Evolutionary conservation across 2,329 filamentous ascomycete species (phyloP).

Genomic region (Trichophyton rubrum): DNA sequence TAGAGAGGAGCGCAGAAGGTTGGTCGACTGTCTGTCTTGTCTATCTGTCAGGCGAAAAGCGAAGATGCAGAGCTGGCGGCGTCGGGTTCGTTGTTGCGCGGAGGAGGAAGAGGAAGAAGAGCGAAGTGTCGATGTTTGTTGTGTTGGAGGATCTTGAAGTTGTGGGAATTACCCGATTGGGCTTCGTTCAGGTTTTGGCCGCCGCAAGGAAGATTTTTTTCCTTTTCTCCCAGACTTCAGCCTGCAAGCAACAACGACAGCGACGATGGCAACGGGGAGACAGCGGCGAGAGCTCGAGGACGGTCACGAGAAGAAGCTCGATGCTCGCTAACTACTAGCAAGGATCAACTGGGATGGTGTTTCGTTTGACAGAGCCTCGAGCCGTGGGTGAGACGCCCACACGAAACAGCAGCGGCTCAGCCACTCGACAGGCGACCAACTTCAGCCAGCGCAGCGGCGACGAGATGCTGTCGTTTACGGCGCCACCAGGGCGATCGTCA

Average conservation of each 20-base stretch:
- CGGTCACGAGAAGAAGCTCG: too few species aligned
- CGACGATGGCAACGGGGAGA: too few species aligned
- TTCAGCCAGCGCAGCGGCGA: too few species aligned
- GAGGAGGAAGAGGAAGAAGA: background rate
- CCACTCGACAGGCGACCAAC: too few species aligned
- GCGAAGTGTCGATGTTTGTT: background rate
- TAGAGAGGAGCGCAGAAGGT: background rate
- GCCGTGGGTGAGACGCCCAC: background rate
- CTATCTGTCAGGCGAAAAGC: background rate
- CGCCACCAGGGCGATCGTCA: too few species aligned
- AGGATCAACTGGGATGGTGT: too few species aligned
- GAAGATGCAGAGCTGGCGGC: background rate
- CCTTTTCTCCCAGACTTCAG: too few species aligned
- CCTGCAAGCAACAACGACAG: too few species aligned
- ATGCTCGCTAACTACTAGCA: too few species aligned
- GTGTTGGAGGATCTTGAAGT: conserved; percentile 1
- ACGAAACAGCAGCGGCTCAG: background rate
- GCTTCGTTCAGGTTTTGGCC: background rate
- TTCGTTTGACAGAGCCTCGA: too few species aligned
- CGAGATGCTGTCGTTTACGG: too few species aligned
- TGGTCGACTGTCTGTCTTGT: background rate
- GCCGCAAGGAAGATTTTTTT: background rate
- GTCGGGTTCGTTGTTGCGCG: background rate
- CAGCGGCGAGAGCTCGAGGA: too few species aligned
- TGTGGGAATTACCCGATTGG: conserved; percentile 1